Evolutionary conservation across 2,329 filamentous ascomycete species (phyloP).

Genomic region (Sporothrix sp.): DNA sequence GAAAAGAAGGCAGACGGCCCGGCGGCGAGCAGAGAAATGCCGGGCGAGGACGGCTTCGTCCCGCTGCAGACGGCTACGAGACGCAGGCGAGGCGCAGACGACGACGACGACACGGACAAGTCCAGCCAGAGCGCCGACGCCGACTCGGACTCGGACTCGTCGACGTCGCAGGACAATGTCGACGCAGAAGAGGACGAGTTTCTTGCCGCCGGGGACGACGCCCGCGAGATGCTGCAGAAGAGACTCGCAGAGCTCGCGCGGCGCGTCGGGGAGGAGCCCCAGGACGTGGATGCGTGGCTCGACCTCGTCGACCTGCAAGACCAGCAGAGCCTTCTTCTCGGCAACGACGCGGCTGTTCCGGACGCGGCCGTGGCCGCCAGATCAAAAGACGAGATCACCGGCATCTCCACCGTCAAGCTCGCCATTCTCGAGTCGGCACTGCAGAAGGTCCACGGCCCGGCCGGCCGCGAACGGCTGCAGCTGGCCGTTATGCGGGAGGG

Average conservation of each 20-base stretch:
- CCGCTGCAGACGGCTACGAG: constrained; percentile 35
- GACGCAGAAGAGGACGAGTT: constrained; percentile 24
- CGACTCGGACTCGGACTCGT: not conserved
- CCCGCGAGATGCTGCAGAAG: not conserved
- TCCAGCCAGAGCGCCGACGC: not conserved
- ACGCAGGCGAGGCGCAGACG: constrained; percentile 34
- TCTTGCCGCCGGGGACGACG: constrained; percentile 13
- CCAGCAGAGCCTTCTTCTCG: constrained; percentile 35
- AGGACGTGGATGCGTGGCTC: constrained; percentile 64
- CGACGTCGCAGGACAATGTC: constrained; percentile 17
- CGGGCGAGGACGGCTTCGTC: constrained; percentile 37
- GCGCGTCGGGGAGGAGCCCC: constrained; percentile 53
- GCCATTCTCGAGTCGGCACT: constrained; percentile 73
- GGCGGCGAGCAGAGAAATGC: not conserved
- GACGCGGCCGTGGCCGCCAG: constrained; percentile 30
- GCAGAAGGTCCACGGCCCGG: constrained; percentile 36
- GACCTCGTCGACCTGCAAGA: constrained; percentile 72
- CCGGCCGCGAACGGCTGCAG: constrained; percentile 50
- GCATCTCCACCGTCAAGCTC: constrained; percentile 69
- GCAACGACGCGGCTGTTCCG: constrained; percentile 27
- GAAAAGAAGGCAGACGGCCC: constrained; percentile 16
- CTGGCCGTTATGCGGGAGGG: constrained; percentile 66
- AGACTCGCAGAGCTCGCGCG: constrained; percentile 42
- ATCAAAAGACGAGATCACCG: constrained; percentile 53
- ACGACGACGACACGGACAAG: constrained; percentile 33